Conservation (phyloP, 129 eudicot genomes). For the Heracleum sosnowskyi region DNA sequence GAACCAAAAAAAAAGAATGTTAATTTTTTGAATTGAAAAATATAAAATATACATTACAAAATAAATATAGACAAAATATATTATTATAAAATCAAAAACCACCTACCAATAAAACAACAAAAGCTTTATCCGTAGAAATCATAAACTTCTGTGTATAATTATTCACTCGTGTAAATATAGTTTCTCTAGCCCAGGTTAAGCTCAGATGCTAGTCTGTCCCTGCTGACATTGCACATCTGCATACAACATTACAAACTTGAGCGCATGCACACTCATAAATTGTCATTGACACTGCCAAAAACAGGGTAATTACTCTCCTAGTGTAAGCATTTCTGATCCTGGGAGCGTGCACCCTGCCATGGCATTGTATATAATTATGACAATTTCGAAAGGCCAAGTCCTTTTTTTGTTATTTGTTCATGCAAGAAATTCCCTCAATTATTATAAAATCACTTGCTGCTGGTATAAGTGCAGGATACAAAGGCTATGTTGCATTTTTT, state of each 20-base stretch:
- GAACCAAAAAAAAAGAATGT: too few relatives aligned
- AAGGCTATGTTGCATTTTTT: background rate
- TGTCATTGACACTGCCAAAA: conserved; percentile 1
- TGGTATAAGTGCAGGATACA: background rate
- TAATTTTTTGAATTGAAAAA: too few relatives aligned
- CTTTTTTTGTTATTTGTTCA: too few relatives aligned
- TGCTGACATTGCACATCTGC: background rate
- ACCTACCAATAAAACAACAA: too few relatives aligned
- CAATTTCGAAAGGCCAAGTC: background rate
- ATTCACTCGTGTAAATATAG: too few relatives aligned
- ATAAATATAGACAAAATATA: too few relatives aligned
- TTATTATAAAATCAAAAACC: too few relatives aligned
- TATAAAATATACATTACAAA: too few relatives aligned
- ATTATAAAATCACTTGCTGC: background rate
- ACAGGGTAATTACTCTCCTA: background rate
- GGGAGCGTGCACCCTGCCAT: background rate
- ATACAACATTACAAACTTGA: background rate
- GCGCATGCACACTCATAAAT: background rate
- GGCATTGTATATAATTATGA: background rate
- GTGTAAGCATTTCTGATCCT: background rate
- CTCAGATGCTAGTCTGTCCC: too few relatives aligned
- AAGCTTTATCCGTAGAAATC: too few relatives aligned
- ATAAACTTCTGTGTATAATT: too few relatives aligned
- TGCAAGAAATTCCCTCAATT: background rate
- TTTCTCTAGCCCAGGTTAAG: too few relatives aligned